Percentiles rank a stretch among this genome's conserved stretches.
These are phyloP conservation scores for Yamadazyma siamensis DNA, from an alignment of 1,139 yeast species.

Conservation along the genomic window DNA sequence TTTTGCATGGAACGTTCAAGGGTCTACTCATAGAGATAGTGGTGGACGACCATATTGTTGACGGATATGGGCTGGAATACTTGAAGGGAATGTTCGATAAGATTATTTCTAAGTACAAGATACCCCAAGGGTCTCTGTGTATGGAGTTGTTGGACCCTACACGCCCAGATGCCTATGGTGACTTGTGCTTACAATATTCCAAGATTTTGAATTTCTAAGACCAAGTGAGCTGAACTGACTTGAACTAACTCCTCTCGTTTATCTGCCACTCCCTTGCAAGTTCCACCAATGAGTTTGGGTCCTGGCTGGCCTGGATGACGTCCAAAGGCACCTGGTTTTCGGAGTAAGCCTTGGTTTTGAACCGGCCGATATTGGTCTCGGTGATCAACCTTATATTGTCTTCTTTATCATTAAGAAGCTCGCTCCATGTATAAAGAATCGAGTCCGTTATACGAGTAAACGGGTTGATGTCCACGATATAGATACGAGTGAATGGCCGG, in stretches of 20 bases:
- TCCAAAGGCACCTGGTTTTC: slow-evolving; percentile 92
- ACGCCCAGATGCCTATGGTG: slow-evolving; percentile 35
- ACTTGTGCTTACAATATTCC: slow-evolving; percentile 46
- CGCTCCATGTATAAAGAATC: slow-evolving; percentile 80
- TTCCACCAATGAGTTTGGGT: slow-evolving; percentile 62
- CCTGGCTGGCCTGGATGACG: slow-evolving; percentile 76
- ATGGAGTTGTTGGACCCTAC: slow-evolving; percentile 27
- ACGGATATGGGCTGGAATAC: slow-evolving; percentile 11
- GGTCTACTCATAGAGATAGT: slow-evolving; percentile 66
- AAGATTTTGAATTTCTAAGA: slow-evolving; percentile 40
- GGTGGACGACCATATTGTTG: slow-evolving; percentile 18
- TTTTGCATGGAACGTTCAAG: slow-evolving; percentile 70
- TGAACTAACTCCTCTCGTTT: slow-evolving; percentile 7
- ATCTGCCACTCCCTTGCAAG: slow-evolving; percentile 57
- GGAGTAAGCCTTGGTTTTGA: slow-evolving; percentile 77
- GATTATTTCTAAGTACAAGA: slow-evolving; percentile 34
- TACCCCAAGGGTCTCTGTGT: slow-evolving; percentile 41
- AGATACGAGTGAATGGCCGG: slow-evolving; percentile 61
- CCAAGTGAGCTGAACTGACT: too few species aligned
- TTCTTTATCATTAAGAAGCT: slow-evolving; percentile 39
- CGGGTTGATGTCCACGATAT: slow-evolving; percentile 82
- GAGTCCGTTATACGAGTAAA: slow-evolving; percentile 76
- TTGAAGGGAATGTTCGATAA: slow-evolving; percentile 21
- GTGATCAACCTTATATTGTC: slow-evolving; percentile 62
- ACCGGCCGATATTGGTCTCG: slow-evolving; percentile 64